phyloP scores from a whole-genome alignment of 768 basidiomycete genomes.

The Kondoa malvinella region DNA sequence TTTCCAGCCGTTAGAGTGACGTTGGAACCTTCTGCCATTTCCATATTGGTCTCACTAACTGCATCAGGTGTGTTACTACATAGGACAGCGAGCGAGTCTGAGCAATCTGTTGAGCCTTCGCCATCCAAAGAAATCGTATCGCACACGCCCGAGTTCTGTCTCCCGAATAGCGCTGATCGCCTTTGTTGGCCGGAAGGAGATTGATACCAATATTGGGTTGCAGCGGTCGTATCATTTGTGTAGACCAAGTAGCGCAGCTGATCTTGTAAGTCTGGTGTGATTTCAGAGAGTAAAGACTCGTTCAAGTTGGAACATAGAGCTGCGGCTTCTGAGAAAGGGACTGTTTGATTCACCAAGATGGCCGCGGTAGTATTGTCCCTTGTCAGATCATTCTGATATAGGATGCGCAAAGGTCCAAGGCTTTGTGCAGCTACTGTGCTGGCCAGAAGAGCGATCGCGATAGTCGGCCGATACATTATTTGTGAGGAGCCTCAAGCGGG shows the following conservation, averaged over 20 bases:
- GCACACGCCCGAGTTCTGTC: conserved; percentile 10
- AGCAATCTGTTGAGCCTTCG: background rate
- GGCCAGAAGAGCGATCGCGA: too few species aligned
- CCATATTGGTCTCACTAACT: background rate
- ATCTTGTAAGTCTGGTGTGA: conserved; percentile 12
- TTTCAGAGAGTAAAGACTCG: conserved; percentile 11
- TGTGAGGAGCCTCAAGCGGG: too few species aligned
- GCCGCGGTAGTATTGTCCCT: conserved; percentile 5
- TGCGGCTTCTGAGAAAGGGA: conserved; percentile 6
- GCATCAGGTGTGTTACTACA: conserved; percentile 16
- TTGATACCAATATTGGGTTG: conserved; percentile 3
- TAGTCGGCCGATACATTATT: too few species aligned
- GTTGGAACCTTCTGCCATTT: background rate
- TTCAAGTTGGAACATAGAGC: conserved; percentile 8
- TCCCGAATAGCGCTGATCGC: conserved; percentile 5
- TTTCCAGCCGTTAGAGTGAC: background rate
- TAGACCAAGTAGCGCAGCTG: conserved; percentile 16
- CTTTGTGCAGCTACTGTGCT: too few species aligned
- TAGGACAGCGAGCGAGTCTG: conserved; percentile 9
- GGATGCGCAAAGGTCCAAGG: conserved; percentile 8
- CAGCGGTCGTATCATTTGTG: conserved; percentile 9
- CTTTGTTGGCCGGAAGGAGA: background rate
- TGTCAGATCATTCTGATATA: conserved; percentile 15
- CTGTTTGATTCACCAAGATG: conserved; percentile 1
- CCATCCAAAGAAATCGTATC: background rate